Conservation (phyloP, 2,329 filamentous ascomycete genomes). For the Fusarium buxicola region DNA sequence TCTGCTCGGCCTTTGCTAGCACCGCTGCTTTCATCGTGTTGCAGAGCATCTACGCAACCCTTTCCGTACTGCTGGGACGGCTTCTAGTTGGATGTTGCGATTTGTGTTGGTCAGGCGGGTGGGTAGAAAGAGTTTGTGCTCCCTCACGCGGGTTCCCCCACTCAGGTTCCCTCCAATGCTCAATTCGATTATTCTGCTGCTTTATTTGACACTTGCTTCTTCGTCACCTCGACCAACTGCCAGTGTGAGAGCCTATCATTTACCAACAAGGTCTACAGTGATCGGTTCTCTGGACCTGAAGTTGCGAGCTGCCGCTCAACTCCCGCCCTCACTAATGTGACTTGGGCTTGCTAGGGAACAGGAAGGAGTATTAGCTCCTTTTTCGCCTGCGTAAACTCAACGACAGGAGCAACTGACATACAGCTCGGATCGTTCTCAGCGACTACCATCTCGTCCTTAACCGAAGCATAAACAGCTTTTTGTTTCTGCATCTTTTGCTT, state of each 20-base stretch:
- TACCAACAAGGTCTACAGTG: background rate
- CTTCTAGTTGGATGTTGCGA: slow-evolving; percentile 32
- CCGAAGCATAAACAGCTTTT: background rate
- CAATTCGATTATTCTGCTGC: slow-evolving; percentile 1
- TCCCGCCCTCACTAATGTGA: background rate
- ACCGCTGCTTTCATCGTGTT: slow-evolving; percentile 18
- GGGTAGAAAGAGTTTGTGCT: slow-evolving; percentile 25
- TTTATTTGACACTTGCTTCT: background rate
- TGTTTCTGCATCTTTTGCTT: background rate
- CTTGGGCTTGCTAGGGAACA: background rate
- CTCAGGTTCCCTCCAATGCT: background rate
- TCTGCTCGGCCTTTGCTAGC: slow-evolving; percentile 14
- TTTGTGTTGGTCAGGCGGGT: slow-evolving; percentile 8
- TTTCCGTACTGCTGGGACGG: slow-evolving; percentile 30
- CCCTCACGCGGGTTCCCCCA: background rate
- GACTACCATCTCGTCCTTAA: background rate
- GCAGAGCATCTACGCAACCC: slow-evolving; percentile 20
- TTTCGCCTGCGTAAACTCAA: background rate
- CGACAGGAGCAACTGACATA: background rate
- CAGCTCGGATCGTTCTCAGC: background rate
- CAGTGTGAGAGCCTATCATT: background rate
- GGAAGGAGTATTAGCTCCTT: background rate
- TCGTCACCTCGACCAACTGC: background rate
- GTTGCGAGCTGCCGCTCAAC: background rate
- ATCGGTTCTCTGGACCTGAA: background rate